phyloP scores from a whole-genome alignment of 208 protist species.

The Trypanosomatidae sp. region DNA sequence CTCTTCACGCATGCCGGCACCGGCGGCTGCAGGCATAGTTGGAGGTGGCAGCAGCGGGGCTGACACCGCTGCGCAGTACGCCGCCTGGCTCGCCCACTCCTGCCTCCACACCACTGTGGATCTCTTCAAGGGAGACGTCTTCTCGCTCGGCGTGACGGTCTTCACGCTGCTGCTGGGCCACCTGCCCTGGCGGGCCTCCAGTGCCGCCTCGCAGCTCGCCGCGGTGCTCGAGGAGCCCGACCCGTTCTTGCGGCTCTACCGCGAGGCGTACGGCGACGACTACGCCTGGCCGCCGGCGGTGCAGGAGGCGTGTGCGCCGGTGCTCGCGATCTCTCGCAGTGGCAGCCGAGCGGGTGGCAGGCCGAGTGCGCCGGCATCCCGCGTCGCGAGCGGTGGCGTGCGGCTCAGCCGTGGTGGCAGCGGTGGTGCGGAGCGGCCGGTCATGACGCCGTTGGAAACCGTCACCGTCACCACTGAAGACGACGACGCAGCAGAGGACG shows the following conservation, averaged over 20 bases:
- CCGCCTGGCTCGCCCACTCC: neutral
- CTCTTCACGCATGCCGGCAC: too few species aligned
- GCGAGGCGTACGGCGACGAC: slow-evolving; percentile 25
- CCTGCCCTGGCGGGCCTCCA: slow-evolving; percentile 50
- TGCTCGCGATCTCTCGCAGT: neutral
- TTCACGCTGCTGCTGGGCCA: slow-evolving; percentile 69
- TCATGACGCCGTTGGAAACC: too few species aligned
- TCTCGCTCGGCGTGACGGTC: slow-evolving; percentile 62
- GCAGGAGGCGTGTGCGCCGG: neutral
- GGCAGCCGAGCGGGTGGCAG: too few species aligned
- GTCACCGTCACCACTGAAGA: too few species aligned
- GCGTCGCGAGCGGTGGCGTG: too few species aligned
- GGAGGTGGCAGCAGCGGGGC: too few species aligned
- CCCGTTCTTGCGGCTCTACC: slow-evolving; percentile 46
- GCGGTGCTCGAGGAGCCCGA: slow-evolving; percentile 48
- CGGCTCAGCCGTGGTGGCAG: too few species aligned
- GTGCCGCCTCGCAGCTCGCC: slow-evolving; percentile 40
- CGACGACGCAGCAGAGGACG: too few species aligned
- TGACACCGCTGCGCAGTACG: too few species aligned
- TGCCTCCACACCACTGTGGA: slow-evolving; percentile 21
- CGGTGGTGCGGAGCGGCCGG: too few species aligned
- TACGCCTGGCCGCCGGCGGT: slow-evolving; percentile 20
- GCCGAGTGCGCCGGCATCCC: too few species aligned
- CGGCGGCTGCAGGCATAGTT: too few species aligned
- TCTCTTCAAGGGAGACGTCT: slow-evolving; percentile 71